These are phyloP conservation scores for Pedinophyceae sp. DNA, from an alignment of 139 green algal genomes.

Conservation along the genomic window DNA sequence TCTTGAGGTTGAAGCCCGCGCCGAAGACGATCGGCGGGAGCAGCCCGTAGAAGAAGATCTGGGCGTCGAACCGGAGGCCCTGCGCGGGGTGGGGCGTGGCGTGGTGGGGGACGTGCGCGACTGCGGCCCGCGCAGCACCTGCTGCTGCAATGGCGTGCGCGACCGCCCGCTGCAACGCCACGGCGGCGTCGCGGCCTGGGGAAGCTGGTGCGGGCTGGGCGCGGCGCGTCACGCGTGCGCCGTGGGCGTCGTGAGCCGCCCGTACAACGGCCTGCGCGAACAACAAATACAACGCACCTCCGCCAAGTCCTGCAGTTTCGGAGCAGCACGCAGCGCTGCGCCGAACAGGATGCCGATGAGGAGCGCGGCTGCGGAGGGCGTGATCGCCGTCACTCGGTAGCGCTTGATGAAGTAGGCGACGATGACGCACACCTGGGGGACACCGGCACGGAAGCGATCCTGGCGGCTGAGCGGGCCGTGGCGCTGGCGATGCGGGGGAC, in stretches of 20 bases:
- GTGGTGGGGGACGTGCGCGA: not conserved
- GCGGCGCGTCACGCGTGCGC: not conserved
- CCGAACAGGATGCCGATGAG: conserved; percentile 11
- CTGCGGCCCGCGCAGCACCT: not conserved
- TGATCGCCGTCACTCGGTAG: conserved; percentile 14
- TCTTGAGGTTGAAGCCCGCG: conserved; percentile 37
- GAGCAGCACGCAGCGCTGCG: not conserved
- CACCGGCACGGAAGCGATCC: no score
- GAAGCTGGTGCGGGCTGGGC: not conserved
- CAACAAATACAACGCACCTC: no score
- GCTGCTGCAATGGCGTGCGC: not conserved
- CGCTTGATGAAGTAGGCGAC: conserved; percentile 33
- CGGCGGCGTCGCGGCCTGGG: conserved; percentile 14
- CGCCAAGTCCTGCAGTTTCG: not conserved
- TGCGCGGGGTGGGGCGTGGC: conserved; percentile 11
- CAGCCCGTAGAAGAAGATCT: conserved; percentile 35
- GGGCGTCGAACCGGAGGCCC: conserved; percentile 25
- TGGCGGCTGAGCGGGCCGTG: no score
- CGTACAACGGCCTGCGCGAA: no score
- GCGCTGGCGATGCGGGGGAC: not conserved
- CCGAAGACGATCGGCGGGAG: conserved; percentile 65
- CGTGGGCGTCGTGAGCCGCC: no score
- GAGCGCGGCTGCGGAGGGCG: conserved; percentile 28
- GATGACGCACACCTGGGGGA: conserved; percentile 15
- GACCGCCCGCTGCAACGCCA: conserved; percentile 5